phyloP scores from a whole-genome alignment of 768 basidiomycete species.

The Trametes sanguinea region DNA sequence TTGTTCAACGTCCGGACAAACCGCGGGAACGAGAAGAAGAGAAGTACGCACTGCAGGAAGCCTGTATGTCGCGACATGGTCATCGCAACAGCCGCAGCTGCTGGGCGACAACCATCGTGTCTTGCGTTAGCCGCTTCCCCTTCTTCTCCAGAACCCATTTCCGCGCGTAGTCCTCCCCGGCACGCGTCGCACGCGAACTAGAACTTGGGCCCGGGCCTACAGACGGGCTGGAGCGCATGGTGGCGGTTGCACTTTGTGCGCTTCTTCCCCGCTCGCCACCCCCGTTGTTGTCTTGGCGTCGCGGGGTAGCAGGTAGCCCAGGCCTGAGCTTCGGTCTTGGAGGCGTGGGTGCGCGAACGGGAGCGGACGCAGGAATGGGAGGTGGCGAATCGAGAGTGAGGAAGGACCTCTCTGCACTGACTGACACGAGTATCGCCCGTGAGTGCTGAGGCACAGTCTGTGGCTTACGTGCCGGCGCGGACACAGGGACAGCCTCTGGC shows the following conservation, averaged over 20 bases:
- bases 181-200: not conserved
- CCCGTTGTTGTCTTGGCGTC: constrained; percentile 3
- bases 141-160: constrained; percentile 25
- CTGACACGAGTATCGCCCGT: not conserved
- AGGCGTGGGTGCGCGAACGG: constrained; percentile 12
- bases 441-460: not conserved
- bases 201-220: not conserved
- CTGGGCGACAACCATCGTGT: constrained; percentile 16
- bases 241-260: not conserved
- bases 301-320: constrained; percentile 9
- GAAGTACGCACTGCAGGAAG: not conserved
- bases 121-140: constrained; percentile 24
- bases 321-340: constrained; percentile 2
- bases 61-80: not conserved
- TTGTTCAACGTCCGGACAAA: not conserved
- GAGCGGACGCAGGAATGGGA: not conserved
- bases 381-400: not conserved
- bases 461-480: not conserved
- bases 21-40: not conserved
- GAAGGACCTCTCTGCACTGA: not conserved
- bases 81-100: constrained; percentile 23
- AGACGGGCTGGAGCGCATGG: constrained; percentile 1
- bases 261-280: constrained; percentile 3
- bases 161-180: constrained; percentile 3
- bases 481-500: not conserved